Evolutionary conservation across 2,329 filamentous ascomycete genomes (phyloP).

Genomic region (Ceratocystiopsis minuta): DNA sequence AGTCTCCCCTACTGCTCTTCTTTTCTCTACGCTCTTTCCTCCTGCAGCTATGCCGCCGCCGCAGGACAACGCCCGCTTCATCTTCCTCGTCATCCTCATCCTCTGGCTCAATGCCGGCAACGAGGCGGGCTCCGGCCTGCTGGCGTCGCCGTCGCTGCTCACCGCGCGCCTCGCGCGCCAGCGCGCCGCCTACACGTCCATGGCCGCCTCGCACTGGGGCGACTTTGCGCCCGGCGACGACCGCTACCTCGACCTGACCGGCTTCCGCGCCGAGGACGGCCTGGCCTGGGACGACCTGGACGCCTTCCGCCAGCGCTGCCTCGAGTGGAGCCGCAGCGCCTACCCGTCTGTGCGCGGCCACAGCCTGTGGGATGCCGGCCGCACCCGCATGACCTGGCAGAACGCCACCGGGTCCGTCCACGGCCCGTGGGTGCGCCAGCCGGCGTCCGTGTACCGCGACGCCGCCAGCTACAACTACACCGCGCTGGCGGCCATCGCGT

Average conservation of each 20-base stretch:
- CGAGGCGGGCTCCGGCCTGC: slow-evolving; percentile 23
- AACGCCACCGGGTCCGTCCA: slow-evolving; percentile 62
- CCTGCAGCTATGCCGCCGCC: slow-evolving; percentile 22
- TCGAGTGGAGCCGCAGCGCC: slow-evolving; percentile 39
- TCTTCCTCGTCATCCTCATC: slow-evolving; percentile 23
- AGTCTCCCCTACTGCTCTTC: not conserved
- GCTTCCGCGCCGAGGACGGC: slow-evolving; percentile 54
- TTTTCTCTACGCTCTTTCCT: not conserved
- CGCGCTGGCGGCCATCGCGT: slow-evolving; percentile 39
- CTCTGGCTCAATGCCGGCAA: slow-evolving; percentile 26
- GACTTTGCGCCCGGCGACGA: slow-evolving; percentile 32
- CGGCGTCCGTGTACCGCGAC: slow-evolving; percentile 25
- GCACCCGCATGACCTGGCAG: slow-evolving; percentile 40
- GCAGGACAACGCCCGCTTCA: slow-evolving; percentile 25
- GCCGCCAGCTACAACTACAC: slow-evolving; percentile 44
- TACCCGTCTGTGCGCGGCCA: slow-evolving; percentile 13
- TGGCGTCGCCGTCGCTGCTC: slow-evolving; percentile 23
- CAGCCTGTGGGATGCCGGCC: slow-evolving; percentile 15
- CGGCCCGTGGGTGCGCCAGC: slow-evolving; percentile 54
- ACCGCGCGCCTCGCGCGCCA: slow-evolving; percentile 32
- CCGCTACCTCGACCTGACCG: slow-evolving; percentile 53
- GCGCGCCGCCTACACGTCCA: slow-evolving; percentile 29
- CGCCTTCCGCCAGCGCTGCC: slow-evolving; percentile 45
- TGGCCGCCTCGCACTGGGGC: slow-evolving; percentile 40
- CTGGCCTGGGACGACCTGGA: slow-evolving; percentile 63